Percentiles rank a stretch among this genome's conserved stretches.
Conservation (phyloP, 208 protist species). For the Leishmania turanica region DNA sequence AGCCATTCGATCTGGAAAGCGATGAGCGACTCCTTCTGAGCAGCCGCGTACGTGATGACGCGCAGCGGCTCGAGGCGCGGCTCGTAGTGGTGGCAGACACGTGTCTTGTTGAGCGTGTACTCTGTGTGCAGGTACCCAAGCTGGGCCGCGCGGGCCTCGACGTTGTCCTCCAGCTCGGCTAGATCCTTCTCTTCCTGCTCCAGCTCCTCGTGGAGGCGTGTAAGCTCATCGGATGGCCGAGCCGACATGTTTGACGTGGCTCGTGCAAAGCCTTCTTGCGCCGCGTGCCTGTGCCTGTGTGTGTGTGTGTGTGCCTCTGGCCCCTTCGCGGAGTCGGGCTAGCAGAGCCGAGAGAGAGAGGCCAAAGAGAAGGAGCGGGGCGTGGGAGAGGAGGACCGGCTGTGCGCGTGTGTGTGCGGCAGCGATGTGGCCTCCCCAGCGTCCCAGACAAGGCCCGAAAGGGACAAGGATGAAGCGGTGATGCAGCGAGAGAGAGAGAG, state of each 20-base stretch:
- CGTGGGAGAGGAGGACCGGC: background rate
- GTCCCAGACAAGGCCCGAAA: background rate
- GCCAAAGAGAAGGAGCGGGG: background rate
- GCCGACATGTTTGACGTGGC: background rate
- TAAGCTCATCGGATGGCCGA: constrained; percentile 28
- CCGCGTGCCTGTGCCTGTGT: background rate
- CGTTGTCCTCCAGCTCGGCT: constrained; percentile 50
- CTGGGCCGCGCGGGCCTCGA: constrained; percentile 59
- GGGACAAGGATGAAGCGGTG: background rate
- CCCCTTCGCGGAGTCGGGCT: background rate
- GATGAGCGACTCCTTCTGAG: constrained; percentile 42
- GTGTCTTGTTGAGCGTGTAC: constrained; percentile 66
- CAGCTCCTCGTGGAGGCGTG: constrained; percentile 36
- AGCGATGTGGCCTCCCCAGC: background rate
- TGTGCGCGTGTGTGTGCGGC: background rate
- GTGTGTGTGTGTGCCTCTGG: background rate
- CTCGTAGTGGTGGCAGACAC: constrained; percentile 59
- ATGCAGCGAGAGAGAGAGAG: background rate
- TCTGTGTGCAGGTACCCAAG: constrained; percentile 70
- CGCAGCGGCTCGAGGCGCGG: constrained; percentile 55
- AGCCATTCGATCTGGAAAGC: constrained; percentile 61
- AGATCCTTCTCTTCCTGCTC: constrained; percentile 49
- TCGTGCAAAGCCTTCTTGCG: background rate
- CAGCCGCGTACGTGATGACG: constrained; percentile 39
- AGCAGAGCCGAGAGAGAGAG: background rate